phyloP scores from a whole-genome alignment of 306 rosid species.

The Trifolium pratense region DNA sequence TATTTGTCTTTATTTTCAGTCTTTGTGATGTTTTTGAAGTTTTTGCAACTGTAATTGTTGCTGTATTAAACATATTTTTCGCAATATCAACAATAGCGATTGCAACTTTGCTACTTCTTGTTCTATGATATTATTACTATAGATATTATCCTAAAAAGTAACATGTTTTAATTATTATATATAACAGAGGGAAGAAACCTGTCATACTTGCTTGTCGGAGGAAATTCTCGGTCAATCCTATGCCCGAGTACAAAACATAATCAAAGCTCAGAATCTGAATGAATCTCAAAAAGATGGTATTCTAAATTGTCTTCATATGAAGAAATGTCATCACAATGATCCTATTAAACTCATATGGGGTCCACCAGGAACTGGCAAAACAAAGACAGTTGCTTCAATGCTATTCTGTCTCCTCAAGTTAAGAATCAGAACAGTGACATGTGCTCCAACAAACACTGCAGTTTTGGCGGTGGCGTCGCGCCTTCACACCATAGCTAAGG shows the following conservation, averaged over 20 bases:
- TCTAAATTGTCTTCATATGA: conserved; percentile 46
- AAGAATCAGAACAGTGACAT: conserved; percentile 55
- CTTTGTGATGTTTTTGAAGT: neutral
- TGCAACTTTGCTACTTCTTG: neutral
- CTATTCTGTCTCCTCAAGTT: conserved; percentile 42
- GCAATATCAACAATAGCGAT: too few species aligned
- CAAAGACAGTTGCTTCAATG: conserved; percentile 58
- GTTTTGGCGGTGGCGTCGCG: conserved; percentile 51
- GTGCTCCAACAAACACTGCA: conserved; percentile 71
- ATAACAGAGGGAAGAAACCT: conserved; percentile 46
- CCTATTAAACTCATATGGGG: conserved; percentile 67
- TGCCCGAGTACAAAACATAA: conserved; percentile 7
- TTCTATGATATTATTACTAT: neutral
- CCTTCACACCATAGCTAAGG: conserved; percentile 33
- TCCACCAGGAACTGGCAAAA: conserved; percentile 74
- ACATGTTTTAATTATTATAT: conserved; percentile 22
- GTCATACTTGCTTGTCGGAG: conserved; percentile 28
- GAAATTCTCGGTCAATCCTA: neutral
- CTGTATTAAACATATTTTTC: neutral
- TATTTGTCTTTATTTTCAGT: too few species aligned
- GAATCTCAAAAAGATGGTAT: conserved; percentile 54
- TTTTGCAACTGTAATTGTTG: neutral
- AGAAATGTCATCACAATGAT: conserved; percentile 40
- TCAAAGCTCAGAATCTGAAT: conserved; percentile 48
- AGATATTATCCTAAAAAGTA: neutral